Evolutionary conservation across 805 yeast species (phyloP).

Genomic region (Cyberlindnera euphorbiiphila): DNA sequence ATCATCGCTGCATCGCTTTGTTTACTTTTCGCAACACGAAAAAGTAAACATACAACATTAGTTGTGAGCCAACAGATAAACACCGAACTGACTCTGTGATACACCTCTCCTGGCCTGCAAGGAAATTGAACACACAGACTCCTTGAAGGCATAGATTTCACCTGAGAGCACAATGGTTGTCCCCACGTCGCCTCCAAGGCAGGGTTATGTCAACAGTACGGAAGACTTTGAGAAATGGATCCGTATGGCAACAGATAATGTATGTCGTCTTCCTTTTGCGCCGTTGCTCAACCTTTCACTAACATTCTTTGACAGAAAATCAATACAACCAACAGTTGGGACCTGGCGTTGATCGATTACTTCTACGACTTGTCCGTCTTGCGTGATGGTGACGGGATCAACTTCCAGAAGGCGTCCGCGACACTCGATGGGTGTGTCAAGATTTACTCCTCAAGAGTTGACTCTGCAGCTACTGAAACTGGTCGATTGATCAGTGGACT

Average conservation of each 20-base stretch:
- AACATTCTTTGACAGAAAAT: conserved; percentile 43
- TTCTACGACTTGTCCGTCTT: conserved; percentile 78
- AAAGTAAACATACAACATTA: no score
- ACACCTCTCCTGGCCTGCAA: no score
- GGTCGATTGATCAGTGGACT: conserved; percentile 78
- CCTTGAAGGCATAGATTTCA: not conserved
- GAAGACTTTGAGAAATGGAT: conserved; percentile 69
- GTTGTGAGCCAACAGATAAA: no score
- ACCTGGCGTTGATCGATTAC: conserved; percentile 85
- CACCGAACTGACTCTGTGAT: no score
- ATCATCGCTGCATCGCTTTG: no score
- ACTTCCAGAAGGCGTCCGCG: conserved; percentile 87
- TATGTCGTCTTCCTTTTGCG: not conserved
- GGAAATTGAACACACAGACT: not conserved
- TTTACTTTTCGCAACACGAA: no score
- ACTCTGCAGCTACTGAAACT: conserved; percentile 87
- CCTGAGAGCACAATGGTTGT: conserved; percentile 7
- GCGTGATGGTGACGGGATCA: conserved; percentile 72
- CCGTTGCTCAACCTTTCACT: not conserved
- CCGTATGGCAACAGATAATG: conserved; percentile 72
- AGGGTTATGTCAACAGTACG: conserved; percentile 10
- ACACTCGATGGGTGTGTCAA: conserved; percentile 94
- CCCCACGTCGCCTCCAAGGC: conserved; percentile 9
- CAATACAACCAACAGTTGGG: conserved; percentile 84
- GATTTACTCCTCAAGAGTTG: conserved; percentile 86